These are phyloP conservation scores for Oenanthe javanica DNA, from an alignment of 140 eudicot species.

Conservation along the genomic window DNA sequence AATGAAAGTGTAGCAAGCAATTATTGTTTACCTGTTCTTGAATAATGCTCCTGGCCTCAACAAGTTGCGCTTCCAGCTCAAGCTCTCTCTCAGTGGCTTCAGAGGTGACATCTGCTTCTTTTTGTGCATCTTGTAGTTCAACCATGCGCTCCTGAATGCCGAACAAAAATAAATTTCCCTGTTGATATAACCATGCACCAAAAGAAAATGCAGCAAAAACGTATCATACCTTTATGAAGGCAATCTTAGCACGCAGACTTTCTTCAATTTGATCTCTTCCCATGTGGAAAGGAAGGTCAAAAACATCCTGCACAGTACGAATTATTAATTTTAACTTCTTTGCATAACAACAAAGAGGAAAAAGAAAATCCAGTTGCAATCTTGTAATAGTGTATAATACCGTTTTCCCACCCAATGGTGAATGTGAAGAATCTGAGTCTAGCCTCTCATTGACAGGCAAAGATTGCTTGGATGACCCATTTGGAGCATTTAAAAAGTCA, in stretches of 20 bases:
- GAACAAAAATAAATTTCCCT: not conserved
- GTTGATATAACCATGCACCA: not conserved
- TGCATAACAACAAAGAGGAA: not conserved
- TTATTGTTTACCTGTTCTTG: slow-evolving; percentile 76
- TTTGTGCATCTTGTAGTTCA: slow-evolving; percentile 93
- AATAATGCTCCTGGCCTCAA: slow-evolving; percentile 97
- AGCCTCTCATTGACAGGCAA: slow-evolving; percentile 40
- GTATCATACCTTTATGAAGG: slow-evolving; percentile 58
- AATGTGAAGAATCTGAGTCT: slow-evolving; percentile 56
- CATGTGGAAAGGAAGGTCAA: slow-evolving; percentile 98
- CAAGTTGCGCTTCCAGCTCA: slow-evolving; percentile 98
- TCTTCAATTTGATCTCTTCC: slow-evolving; percentile 98
- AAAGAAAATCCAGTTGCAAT: not conserved
- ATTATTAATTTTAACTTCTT: slow-evolving; percentile 12
- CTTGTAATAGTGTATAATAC: slow-evolving; percentile 34
- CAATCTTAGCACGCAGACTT: slow-evolving; percentile 79
- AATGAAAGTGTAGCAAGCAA: not conserved
- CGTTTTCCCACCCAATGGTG: slow-evolving; percentile 95
- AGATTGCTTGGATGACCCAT: slow-evolving; percentile 45
- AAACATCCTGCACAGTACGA: slow-evolving; percentile 61
- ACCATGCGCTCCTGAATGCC: slow-evolving; percentile 77
- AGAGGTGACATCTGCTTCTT: slow-evolving; percentile 84
- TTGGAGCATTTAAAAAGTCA: slow-evolving; percentile 48
- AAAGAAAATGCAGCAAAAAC: slow-evolving; percentile 5
- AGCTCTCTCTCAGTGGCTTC: slow-evolving; percentile 98